Conservation (phyloP, 495 filamentous ascomycete genomes). For the Penicillium crystallinum region DNA sequence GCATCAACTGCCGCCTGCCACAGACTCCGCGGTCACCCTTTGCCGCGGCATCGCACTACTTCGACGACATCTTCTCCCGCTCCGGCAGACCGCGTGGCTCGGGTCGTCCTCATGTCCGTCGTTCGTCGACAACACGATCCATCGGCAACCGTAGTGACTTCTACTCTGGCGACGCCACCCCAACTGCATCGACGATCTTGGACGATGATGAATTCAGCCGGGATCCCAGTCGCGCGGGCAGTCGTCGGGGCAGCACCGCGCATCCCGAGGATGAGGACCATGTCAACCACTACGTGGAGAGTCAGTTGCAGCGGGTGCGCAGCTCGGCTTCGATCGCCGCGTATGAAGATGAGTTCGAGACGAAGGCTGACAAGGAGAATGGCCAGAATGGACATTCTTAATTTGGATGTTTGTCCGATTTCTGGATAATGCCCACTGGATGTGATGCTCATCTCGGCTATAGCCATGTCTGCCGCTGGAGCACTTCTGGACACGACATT, state of each 20-base stretch:
- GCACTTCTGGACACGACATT: neutral
- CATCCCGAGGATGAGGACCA: slow-evolving; percentile 53
- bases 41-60: slow-evolving; percentile 82
- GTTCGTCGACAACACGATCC: slow-evolving; percentile 79
- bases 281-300: slow-evolving; percentile 63
- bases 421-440: too few species aligned
- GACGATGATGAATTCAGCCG: slow-evolving; percentile 31
- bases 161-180: slow-evolving; percentile 34
- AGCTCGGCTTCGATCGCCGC: slow-evolving; percentile 46
- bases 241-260: slow-evolving; percentile 25
- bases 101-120: slow-evolving; percentile 53
- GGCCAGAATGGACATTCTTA: slow-evolving; percentile 1
- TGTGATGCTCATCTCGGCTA: too few species aligned
- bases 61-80: slow-evolving; percentile 79
- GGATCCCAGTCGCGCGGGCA: slow-evolving; percentile 25
- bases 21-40: slow-evolving; percentile 87
- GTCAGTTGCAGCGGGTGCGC: slow-evolving; percentile 61
- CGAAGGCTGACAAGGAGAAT: slow-evolving; percentile 34
- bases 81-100: slow-evolving; percentile 34
- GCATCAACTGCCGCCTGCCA: slow-evolving; percentile 84
- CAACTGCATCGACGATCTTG: slow-evolving; percentile 9
- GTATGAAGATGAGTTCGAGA: slow-evolving; percentile 59
- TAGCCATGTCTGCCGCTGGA: too few species aligned
- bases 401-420: neutral
- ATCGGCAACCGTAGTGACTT: slow-evolving; percentile 85